phyloP scores from a whole-genome alignment of 2,329 filamentous ascomycete species.

The Aspergillus caelatus region DNA sequence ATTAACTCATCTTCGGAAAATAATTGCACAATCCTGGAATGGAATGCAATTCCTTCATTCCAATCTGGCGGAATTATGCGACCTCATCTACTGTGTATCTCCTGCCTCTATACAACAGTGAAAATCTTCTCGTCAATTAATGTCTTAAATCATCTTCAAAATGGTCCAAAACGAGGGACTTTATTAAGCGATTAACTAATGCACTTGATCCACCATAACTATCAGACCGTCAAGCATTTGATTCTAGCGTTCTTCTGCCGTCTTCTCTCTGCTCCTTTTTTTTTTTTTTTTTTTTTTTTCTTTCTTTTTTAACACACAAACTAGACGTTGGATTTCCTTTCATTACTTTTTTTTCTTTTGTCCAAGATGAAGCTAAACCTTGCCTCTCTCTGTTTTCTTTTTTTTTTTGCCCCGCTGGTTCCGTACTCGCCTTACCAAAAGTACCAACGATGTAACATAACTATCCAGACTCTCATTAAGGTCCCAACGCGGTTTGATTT shows the following conservation, averaged over 20 bases:
- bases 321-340: too few relatives aligned
- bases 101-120: background rate
- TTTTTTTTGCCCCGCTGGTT: too few relatives aligned
- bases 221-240: slow-evolving; percentile 8
- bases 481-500: background rate
- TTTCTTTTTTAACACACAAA: too few relatives aligned
- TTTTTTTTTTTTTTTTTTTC: background rate
- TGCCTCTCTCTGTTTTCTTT: background rate
- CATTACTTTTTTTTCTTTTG: too few relatives aligned
- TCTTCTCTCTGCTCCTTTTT: background rate
- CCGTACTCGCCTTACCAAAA: background rate
- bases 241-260: slow-evolving; percentile 11
- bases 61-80: background rate
- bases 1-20: background rate
- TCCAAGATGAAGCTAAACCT: too few relatives aligned
- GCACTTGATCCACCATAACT: background rate
- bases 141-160: background rate
- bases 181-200: slow-evolving; percentile 4
- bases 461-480: background rate
- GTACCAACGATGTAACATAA: background rate
- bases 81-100: background rate
- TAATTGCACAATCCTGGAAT: background rate
- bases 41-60: background rate
- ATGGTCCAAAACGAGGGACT: background rate
- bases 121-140: background rate